Evolutionary conservation across 495 filamentous ascomycete genomes (phyloP), one percentile per base, ranked within the genome.

Genomic region (Lineolata rhizophorae): DNA sequence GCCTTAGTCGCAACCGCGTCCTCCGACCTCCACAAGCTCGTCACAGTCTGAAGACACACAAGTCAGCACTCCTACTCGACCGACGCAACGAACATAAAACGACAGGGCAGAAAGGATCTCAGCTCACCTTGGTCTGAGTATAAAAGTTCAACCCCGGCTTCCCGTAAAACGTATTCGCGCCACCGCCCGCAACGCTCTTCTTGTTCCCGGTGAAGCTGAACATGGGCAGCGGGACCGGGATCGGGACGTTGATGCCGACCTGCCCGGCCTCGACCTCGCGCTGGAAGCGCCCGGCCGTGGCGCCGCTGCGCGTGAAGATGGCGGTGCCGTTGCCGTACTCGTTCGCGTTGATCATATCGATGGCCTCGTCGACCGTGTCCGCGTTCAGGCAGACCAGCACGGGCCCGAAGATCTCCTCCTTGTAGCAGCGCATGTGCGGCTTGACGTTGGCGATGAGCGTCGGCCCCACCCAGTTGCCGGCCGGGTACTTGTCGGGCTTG

Each of bases 161-260:
- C 32, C 87, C 87, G 46, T 97, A 97, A 48, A 97, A 97, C 6
- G 80, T 85, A 55, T 72, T 92, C 24, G 78, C 83, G 35, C 87
- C 85, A 15, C 84, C 82, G 24, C 87, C 87, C 0, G 87, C 87
- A 29, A 97, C 64, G 49, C 76, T 84, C 62, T 76, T 82, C 72
- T 97, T 97, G 56, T 95, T 97, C 32, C 87, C 87, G 13, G 87
- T 97, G 58, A 97, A 97, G 32, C 69, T 77, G 57, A 94, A 97
- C 78, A 94, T 90, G 11, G 14, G 79, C 24, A 90, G 60, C 11
- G 87, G 85, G 3, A 92, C 84, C 2, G 70, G 72, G 36, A 61
- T 61, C 8, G 57, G 57, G 8, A 61, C 76, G 41, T 83, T 83
- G 52, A 82, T 71, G 19, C 76, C 76, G 9, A 82, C 70, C 54